Conservation (phyloP, 345 rosid species). For the Sapria himalayana region DNA sequence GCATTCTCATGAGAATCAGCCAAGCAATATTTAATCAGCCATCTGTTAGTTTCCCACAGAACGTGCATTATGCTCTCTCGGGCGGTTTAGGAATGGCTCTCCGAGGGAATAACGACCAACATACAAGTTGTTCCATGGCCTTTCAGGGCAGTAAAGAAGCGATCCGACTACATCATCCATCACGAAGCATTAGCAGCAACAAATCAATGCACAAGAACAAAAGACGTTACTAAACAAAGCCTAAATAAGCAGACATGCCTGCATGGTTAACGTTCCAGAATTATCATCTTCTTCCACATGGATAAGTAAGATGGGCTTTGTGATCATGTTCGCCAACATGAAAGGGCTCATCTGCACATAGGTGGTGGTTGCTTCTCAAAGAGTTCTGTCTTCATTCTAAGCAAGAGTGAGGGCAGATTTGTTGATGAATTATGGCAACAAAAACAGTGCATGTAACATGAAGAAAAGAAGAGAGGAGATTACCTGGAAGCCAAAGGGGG, state of each 20-base stretch:
- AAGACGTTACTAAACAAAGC: constrained; percentile 3
- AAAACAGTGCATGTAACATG: too few species aligned
- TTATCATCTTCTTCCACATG: constrained; percentile 98
- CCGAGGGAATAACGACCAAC: constrained; percentile 72
- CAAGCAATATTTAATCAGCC: constrained; percentile 77
- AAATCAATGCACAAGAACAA: constrained; percentile 5
- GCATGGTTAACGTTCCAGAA: constrained; percentile 94
- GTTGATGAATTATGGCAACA: too few species aligned
- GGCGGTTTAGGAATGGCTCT: constrained; percentile 90
- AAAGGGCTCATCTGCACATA: constrained; percentile 98
- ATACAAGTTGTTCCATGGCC: constrained; percentile 91
- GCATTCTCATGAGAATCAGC: constrained; percentile 29
- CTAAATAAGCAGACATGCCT: constrained; percentile 22
- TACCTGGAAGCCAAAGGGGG: constrained; percentile 98
- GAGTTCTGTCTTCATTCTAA: constrained; percentile 91
- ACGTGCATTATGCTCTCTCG: constrained; percentile 97
- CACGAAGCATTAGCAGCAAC: constrained; percentile 6
- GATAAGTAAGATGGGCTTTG: constrained; percentile 84
- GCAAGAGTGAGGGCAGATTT: constrained; percentile 6
- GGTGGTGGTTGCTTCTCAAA: constrained; percentile 73
- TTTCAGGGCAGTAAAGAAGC: constrained; percentile 85
- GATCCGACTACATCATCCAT: constrained; percentile 60
- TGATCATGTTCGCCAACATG: constrained; percentile 84
- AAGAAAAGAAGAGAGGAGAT: too few species aligned
- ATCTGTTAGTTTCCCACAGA: constrained; percentile 93